Conservation (phyloP, 2,329 filamentous ascomycete genomes). For the Colletotrichum sp. region DNA sequence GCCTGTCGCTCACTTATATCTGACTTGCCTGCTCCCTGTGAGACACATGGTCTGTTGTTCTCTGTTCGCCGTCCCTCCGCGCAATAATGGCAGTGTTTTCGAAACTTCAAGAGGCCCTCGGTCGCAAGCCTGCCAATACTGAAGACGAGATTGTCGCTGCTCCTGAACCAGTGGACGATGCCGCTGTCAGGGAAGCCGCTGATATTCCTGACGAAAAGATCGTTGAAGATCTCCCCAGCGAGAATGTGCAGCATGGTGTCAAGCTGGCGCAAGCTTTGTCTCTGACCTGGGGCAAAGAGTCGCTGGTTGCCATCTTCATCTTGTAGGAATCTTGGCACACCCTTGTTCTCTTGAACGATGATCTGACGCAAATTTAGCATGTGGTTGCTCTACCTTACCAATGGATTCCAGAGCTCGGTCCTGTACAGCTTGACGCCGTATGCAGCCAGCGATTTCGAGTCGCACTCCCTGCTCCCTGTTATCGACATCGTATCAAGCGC, state of each 20-base stretch:
- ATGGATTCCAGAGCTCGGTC: slow-evolving; percentile 51
- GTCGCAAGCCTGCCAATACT: background rate
- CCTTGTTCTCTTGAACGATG: background rate
- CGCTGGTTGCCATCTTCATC: slow-evolving; percentile 23
- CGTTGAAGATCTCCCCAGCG: background rate
- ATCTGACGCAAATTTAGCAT: background rate
- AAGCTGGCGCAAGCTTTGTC: slow-evolving; percentile 27
- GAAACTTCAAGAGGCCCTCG: background rate
- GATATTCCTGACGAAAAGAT: background rate
- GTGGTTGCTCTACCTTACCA: slow-evolving; percentile 52
- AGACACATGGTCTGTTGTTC: background rate
- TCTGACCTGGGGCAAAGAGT: slow-evolving; percentile 24
- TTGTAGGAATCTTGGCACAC: background rate
- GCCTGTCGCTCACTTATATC: background rate
- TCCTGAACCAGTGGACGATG: background rate
- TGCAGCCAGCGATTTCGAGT: slow-evolving; percentile 53
- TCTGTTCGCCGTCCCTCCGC: background rate
- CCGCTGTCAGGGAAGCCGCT: background rate
- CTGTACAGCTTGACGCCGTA: slow-evolving; percentile 46
- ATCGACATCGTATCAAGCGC: slow-evolving; percentile 58
- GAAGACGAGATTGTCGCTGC: background rate
- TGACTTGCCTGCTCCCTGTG: background rate
- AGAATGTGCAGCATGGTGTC: slow-evolving; percentile 25
- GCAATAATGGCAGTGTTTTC: background rate
- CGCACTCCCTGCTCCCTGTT: slow-evolving; percentile 58